Evolutionary conservation across 2,329 filamentous ascomycete genomes (phyloP).

Genomic region (Aspergillus ruber): DNA sequence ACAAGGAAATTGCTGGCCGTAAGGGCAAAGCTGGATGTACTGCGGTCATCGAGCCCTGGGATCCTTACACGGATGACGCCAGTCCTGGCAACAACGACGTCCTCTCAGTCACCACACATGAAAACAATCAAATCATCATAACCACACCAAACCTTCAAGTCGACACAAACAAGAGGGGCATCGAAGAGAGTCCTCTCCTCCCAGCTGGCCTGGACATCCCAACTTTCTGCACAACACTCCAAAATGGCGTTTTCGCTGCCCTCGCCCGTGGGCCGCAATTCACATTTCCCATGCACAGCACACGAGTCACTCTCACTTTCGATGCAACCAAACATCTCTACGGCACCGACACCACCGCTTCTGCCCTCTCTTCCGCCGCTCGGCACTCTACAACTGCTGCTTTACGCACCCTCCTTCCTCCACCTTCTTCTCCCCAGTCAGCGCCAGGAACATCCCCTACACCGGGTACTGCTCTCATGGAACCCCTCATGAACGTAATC

Average conservation of each 20-base stretch:
- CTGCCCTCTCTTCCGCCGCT: slow-evolving; percentile 61
- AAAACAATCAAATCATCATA: slow-evolving; percentile 65
- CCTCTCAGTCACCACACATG: slow-evolving; percentile 34
- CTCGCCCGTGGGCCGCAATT: slow-evolving; percentile 78
- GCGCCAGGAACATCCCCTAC: slow-evolving; percentile 43
- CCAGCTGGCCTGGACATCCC: slow-evolving; percentile 48
- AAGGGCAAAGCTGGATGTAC: slow-evolving; percentile 70
- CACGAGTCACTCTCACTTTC: slow-evolving; percentile 63
- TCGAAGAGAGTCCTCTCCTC: slow-evolving; percentile 45
- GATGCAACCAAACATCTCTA: slow-evolving; percentile 60
- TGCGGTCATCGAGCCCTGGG: slow-evolving; percentile 58
- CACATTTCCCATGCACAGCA: slow-evolving; percentile 71
- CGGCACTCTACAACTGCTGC: slow-evolving; percentile 63
- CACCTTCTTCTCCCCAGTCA: slow-evolving; percentile 3
- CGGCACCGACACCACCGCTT: slow-evolving; percentile 59
- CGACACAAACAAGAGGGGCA: slow-evolving; percentile 28
- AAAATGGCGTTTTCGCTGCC: slow-evolving; percentile 76
- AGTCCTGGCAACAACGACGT: slow-evolving; percentile 16
- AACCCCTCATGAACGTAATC: slow-evolving; percentile 86
- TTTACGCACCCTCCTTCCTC: slow-evolving; percentile 50
- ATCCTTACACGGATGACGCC: slow-evolving; percentile 16
- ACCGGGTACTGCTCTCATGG: slow-evolving; percentile 61
- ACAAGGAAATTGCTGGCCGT: slow-evolving; percentile 74
- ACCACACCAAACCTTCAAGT: slow-evolving; percentile 45
- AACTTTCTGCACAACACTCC: slow-evolving; percentile 50